Conservation (phyloP, 192 early-diverging fungal genomes). For the Linnemannia elongata region DNA sequence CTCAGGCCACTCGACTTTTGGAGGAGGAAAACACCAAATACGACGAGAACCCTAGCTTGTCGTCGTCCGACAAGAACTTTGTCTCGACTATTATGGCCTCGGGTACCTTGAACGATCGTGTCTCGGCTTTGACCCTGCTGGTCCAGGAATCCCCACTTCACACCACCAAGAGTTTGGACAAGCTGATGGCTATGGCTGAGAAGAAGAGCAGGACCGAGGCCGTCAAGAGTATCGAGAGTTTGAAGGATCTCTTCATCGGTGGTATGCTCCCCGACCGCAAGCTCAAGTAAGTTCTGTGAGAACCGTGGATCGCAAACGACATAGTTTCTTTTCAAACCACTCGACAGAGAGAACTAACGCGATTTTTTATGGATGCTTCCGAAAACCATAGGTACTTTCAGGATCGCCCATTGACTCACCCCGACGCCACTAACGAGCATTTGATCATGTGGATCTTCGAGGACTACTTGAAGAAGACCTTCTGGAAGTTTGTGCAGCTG, state of each 20-base stretch:
- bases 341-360: not conserved
- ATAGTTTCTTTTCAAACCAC: not conserved
- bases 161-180: conserved; percentile 74
- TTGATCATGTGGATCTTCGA: conserved; percentile 95
- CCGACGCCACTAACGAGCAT: conserved; percentile 74
- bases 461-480: conserved; percentile 91
- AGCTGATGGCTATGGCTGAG: conserved; percentile 86
- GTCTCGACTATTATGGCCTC: conserved; percentile 89
- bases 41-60: conserved; percentile 68
- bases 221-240: conserved; percentile 83
- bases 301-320: not conserved
- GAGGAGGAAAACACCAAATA: conserved; percentile 73
- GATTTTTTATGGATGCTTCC: not conserved
- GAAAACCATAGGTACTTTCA: conserved; percentile 76
- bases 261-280: conserved; percentile 91
- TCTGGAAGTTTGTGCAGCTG: conserved; percentile 92
- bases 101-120: conserved; percentile 94
- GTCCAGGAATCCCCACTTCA: conserved; percentile 95
- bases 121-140: conserved; percentile 93
- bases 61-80: conserved; percentile 88
- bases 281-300: conserved; percentile 62
- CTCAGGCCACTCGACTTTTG: conserved; percentile 73
- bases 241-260: conserved; percentile 91
- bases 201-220: conserved; percentile 94
- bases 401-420: conserved; percentile 84